Conservation (phyloP, 2,329 filamentous ascomycete genomes). For the Neoarthrinium moseri region DNA sequence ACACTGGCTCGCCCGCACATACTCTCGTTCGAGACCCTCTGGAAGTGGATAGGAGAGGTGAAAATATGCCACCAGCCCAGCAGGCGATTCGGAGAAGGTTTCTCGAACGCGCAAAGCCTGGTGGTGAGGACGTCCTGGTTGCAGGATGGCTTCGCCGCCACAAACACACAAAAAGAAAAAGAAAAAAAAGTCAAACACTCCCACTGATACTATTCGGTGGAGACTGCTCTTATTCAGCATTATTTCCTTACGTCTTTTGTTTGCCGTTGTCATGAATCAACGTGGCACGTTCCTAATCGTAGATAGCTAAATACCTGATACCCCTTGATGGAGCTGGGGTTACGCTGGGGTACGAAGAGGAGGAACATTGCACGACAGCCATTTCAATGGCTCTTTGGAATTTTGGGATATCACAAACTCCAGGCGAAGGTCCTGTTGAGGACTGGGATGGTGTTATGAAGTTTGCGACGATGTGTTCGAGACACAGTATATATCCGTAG, state of each 20-base stretch:
- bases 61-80: too few species aligned
- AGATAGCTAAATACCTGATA: conserved; percentile 32
- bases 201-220: conserved; percentile 11
- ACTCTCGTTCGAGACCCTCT: too few species aligned
- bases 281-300: conserved; percentile 25
- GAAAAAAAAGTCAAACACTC: neutral
- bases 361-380: conserved; percentile 3
- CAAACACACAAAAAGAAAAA: neutral
- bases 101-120: too few species aligned
- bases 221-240: conserved; percentile 12
- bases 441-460: neutral
- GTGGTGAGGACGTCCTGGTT: neutral
- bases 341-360: conserved; percentile 15
- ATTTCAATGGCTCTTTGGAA: too few species aligned
- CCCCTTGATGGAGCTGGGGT: conserved; percentile 16
- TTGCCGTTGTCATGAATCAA: neutral
- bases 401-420: neutral
- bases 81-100: too few species aligned
- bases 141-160: conserved; percentile 1
- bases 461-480: neutral
- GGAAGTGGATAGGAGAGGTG: too few species aligned
- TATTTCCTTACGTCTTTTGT: conserved; percentile 15
- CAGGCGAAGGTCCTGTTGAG: conserved; percentile 2
- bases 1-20: too few species aligned
- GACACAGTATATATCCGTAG: conserved; percentile 14